Conservation (phyloP, 352 stramenopile genomes). For the Aphanomyces stellatus region DNA sequence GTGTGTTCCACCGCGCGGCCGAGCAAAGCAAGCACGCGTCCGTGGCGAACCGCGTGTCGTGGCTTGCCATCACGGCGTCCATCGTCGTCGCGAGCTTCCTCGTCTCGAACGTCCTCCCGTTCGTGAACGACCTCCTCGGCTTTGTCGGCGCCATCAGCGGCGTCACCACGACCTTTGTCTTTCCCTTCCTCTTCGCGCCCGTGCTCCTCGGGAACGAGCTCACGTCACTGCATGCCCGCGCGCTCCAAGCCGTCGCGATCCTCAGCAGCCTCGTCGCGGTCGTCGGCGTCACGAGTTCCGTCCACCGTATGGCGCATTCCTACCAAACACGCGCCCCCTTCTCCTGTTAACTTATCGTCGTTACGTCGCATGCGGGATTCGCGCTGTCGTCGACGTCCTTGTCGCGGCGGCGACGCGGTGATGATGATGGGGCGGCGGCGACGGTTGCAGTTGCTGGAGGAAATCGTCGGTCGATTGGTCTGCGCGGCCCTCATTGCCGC, state of each 20-base stretch:
- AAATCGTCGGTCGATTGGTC: background rate
- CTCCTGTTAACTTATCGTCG: conserved; percentile 10
- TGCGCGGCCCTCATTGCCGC: background rate
- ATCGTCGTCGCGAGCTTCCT: conserved; percentile 13
- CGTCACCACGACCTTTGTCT: conserved; percentile 17
- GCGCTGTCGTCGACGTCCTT: background rate
- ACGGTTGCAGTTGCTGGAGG: background rate
- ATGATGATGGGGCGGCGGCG: background rate
- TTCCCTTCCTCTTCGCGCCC: conserved; percentile 16
- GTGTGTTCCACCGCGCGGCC: background rate
- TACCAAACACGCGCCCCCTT: conserved; percentile 11
- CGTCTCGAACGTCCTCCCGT: conserved; percentile 13
- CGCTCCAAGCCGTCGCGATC: background rate
- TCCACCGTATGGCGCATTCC: conserved; percentile 18
- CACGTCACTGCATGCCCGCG: background rate
- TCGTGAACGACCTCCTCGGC: conserved; percentile 19
- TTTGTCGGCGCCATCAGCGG: conserved; percentile 19
- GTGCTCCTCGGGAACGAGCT: conserved; percentile 12
- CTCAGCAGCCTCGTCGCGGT: conserved; percentile 1
- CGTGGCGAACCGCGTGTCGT: background rate
- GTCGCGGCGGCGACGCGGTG: too few relatives aligned
- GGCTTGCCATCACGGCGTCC: background rate
- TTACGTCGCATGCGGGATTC: background rate
- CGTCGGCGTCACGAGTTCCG: conserved; percentile 1
- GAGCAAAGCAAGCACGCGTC: conserved; percentile 6